A percentile compares a stretch with the other conserved stretches of the same genome.
Conservation (phyloP, 148 eudicot species). For the Euryodendron excelsum region DNA sequence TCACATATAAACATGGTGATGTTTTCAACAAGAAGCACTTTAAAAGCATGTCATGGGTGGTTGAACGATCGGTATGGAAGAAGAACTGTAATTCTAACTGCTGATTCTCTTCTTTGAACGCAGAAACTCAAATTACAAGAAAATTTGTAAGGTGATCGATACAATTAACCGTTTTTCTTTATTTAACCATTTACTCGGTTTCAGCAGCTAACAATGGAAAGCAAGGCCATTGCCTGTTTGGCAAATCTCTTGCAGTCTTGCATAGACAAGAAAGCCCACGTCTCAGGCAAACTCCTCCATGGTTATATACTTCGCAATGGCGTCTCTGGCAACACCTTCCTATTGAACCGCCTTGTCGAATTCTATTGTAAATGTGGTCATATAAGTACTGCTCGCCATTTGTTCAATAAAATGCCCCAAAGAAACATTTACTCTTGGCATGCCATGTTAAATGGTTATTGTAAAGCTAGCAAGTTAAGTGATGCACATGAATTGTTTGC, state of each 20-base stretch:
- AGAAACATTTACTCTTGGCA: constrained; percentile 64
- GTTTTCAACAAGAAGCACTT: no score
- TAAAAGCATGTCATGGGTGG: no score
- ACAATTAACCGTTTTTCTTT: no score
- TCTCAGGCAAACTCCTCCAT: constrained; percentile 57
- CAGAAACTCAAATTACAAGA: no score
- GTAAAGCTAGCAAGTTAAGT: constrained; percentile 29
- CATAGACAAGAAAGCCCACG: constrained; percentile 50
- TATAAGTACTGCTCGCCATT: constrained; percentile 34
- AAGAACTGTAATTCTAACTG: no score
- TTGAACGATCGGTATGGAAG: no score
- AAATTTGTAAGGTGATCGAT: no score
- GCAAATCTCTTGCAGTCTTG: constrained; percentile 52
- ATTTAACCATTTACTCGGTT: not conserved
- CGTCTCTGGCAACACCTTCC: constrained; percentile 39
- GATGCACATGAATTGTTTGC: constrained; percentile 50
- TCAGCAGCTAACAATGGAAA: constrained; percentile 18
- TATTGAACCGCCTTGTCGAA: constrained; percentile 62
- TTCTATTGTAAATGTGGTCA: constrained; percentile 58
- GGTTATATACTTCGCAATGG: constrained; percentile 51
- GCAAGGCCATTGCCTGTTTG: constrained; percentile 24
- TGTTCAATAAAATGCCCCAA: constrained; percentile 56
- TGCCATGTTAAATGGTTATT: constrained; percentile 53
- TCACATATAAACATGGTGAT: no score
- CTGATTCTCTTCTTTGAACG: no score